These are phyloP conservation scores for Centrapalus pauciflorus DNA, from an alignment of 129 eudicot genomes.

Conservation along the genomic window DNA sequence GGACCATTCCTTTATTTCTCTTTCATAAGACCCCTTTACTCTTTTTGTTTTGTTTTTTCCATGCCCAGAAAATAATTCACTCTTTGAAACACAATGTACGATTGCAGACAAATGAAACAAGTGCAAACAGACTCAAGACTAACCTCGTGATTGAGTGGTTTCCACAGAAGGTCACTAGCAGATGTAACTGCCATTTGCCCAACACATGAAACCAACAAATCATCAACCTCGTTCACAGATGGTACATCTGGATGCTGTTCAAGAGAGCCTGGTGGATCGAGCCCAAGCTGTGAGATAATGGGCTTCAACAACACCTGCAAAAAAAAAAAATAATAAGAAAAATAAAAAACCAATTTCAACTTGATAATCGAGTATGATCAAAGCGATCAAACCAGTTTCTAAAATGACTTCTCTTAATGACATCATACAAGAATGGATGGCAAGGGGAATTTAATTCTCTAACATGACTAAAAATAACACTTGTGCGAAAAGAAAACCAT, in stretches of 20 bases:
- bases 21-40: background rate
- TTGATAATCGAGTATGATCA: background rate
- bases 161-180: constrained; percentile 83
- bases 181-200: constrained; percentile 98
- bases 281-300: constrained; percentile 56
- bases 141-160: constrained; percentile 82
- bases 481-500: too few species aligned
- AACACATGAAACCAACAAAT: constrained; percentile 64
- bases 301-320: constrained; percentile 74
- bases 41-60: background rate
- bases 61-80: background rate
- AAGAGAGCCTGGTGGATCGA: constrained; percentile 64
- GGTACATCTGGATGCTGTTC: constrained; percentile 53
- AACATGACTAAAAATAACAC: too few species aligned
- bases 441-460: background rate
- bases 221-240: constrained; percentile 65
- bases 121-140: background rate
- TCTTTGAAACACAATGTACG: background rate
- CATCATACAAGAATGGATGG: background rate
- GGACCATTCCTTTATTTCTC: background rate
- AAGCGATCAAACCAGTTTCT: background rate
- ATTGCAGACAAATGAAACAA: background rate
- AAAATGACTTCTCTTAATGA: background rate
- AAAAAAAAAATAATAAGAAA: background rate
- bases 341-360: background rate